Conservation (phyloP, 2,329 filamentous ascomycete species). For the Metarhizium sp. region DNA sequence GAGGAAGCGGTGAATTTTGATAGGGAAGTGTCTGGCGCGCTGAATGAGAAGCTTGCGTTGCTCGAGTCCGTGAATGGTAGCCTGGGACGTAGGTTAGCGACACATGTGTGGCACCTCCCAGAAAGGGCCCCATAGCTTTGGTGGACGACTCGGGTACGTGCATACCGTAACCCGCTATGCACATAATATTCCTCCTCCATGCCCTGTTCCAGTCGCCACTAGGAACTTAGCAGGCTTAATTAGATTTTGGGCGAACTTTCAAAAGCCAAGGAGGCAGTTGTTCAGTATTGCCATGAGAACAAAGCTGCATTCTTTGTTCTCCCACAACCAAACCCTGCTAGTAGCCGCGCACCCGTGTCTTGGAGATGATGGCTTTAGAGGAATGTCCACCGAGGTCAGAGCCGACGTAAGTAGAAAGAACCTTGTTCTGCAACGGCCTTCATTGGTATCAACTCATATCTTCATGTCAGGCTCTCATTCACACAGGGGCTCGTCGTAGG, state of each 20-base stretch:
- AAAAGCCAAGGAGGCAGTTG: neutral
- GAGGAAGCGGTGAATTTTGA: neutral
- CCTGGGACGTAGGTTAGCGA: neutral
- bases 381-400: constrained; percentile 33
- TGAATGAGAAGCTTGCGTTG: neutral
- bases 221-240: neutral
- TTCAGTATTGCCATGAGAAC: neutral
- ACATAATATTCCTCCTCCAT: constrained; percentile 1
- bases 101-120: neutral
- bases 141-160: neutral
- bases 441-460: neutral
- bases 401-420: constrained; percentile 32
- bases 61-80: neutral
- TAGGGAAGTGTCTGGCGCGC: neutral
- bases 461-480: constrained; percentile 61
- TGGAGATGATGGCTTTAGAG: constrained; percentile 26
- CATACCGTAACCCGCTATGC: neutral
- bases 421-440: neutral
- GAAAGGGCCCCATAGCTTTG: neutral
- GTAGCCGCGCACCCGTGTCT: neutral
- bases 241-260: neutral
- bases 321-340: neutral
- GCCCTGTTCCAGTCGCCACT: neutral
- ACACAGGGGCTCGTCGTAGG: constrained; percentile 89
- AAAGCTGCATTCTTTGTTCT: neutral